Conservation (phyloP, 108 stramenopile genomes). For the Schizochytrium sp. region DNA sequence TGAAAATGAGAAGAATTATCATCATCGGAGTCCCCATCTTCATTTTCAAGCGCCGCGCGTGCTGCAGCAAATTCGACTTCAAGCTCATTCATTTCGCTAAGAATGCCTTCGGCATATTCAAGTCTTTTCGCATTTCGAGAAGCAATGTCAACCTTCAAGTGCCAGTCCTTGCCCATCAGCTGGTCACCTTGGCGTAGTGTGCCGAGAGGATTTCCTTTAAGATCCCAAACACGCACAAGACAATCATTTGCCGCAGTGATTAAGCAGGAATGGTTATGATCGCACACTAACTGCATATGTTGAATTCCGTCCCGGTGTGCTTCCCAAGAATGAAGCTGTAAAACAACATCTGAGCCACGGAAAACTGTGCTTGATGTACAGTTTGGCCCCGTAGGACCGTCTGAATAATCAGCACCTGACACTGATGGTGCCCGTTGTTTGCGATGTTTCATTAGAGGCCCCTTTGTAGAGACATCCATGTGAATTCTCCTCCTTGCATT, state of each 20-base stretch:
- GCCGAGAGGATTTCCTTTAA: slow-evolving; percentile 44
- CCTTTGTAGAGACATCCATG: slow-evolving; percentile 18
- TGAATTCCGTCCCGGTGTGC: slow-evolving; percentile 38
- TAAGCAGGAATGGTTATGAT: slow-evolving; percentile 9
- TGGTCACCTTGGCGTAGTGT: slow-evolving; percentile 26
- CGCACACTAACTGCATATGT: slow-evolving; percentile 12
- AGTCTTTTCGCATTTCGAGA: slow-evolving; percentile 35
- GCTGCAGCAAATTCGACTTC: background rate
- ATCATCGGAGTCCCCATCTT: background rate
- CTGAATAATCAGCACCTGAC: background rate
- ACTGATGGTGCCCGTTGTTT: background rate
- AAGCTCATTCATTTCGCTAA: background rate
- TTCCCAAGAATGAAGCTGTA: slow-evolving; percentile 3
- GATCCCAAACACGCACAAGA: slow-evolving; percentile 22
- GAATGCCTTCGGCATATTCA: background rate
- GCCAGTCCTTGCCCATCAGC: background rate
- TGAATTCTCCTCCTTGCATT: slow-evolving; percentile 28
- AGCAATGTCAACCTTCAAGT: slow-evolving; percentile 33
- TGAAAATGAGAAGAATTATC: background rate
- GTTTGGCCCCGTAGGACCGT: background rate
- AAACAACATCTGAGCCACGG: background rate
- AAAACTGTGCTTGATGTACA: background rate
- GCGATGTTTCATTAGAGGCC: background rate
- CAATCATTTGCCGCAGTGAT: slow-evolving; percentile 39
- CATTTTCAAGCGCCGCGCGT: background rate